phyloP scores from a whole-genome alignment of 1,139 yeast genomes.

The Suhomyces taliae region DNA sequence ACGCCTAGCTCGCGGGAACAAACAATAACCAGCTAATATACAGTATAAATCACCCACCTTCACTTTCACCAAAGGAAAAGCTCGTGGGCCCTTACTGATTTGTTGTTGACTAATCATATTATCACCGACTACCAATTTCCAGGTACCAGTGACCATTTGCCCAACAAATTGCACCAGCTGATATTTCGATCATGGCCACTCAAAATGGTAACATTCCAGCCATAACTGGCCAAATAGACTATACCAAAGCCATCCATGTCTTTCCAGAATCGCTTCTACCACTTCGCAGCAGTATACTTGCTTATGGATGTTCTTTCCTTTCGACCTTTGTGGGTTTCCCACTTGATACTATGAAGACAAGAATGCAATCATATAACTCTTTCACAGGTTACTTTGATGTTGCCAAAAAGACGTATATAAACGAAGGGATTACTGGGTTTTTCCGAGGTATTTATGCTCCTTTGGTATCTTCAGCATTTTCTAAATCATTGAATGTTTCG shows the following conservation, averaged over 20 bases:
- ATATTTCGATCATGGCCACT: neutral
- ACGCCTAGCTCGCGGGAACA: too few relatives aligned
- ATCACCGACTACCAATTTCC: too few relatives aligned
- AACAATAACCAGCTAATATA: too few relatives aligned
- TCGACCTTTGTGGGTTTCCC: constrained; percentile 82
- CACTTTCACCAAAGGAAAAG: too few relatives aligned
- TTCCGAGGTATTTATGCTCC: constrained; percentile 80
- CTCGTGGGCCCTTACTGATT: too few relatives aligned
- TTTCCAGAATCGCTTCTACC: constrained; percentile 56
- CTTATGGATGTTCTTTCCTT: constrained; percentile 64
- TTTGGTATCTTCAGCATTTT: constrained; percentile 60
- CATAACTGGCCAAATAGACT: constrained; percentile 43
- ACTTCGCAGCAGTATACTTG: constrained; percentile 57
- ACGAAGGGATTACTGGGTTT: constrained; percentile 71
- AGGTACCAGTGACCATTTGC: too few relatives aligned
- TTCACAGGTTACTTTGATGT: constrained; percentile 63
- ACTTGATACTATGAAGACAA: constrained; percentile 76
- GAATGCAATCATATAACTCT: constrained; percentile 74
- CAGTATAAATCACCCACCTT: too few relatives aligned
- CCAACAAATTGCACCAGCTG: too few relatives aligned
- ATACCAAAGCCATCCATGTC: constrained; percentile 38
- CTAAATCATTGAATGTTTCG: constrained; percentile 67
- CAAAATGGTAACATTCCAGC: constrained; percentile 37
- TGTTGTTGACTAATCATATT: too few relatives aligned
- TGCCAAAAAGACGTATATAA: constrained; percentile 50